A percentile compares a stretch with the other conserved stretches of the same genome.
phyloP scores from a whole-genome alignment of 108 stramenopile genomes.

The Nitzschia inconspicua region DNA sequence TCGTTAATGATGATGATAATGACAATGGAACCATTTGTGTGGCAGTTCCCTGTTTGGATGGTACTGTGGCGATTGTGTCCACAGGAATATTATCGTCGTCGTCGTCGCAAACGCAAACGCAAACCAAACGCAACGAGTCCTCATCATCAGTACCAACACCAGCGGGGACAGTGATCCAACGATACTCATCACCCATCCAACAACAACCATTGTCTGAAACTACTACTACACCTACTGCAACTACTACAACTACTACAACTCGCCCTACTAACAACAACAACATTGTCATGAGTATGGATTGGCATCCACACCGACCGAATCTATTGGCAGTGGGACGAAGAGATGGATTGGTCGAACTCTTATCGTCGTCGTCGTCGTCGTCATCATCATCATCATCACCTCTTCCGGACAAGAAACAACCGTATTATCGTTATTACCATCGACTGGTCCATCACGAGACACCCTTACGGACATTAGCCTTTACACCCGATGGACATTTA shows the following conservation, averaged over 20 bases:
- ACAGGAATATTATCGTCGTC: slow-evolving; percentile 40
- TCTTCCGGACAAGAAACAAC: too few species aligned
- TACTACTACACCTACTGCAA: too few species aligned
- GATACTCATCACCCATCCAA: slow-evolving; percentile 1
- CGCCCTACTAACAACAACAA: too few species aligned
- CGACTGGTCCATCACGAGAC: slow-evolving; percentile 33
- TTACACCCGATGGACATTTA: slow-evolving; percentile 39
- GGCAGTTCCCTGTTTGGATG: slow-evolving; percentile 47
- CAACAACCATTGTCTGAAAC: slow-evolving; percentile 6
- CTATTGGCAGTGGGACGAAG: slow-evolving; percentile 35
- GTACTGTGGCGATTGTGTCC: slow-evolving; percentile 35
- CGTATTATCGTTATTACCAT: slow-evolving; percentile 11
- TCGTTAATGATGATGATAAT: too few species aligned
- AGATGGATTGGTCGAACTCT: slow-evolving; percentile 41
- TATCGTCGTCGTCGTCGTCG: background rate
- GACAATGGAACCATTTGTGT: slow-evolving; percentile 32
- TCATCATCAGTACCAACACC: too few species aligned
- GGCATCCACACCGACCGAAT: slow-evolving; percentile 14
- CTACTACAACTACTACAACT: too few species aligned
- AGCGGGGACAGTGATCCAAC: slow-evolving; percentile 31
- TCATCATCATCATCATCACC: too few species aligned
- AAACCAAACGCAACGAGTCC: too few species aligned
- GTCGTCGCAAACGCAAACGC: too few species aligned
- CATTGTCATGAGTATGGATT: slow-evolving; percentile 26
- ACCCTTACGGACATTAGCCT: slow-evolving; percentile 36